Evolutionary conservation across 148 eudicot genomes (phyloP), one percentile per base, ranked within the genome.

Genomic region (Silene conica): DNA sequence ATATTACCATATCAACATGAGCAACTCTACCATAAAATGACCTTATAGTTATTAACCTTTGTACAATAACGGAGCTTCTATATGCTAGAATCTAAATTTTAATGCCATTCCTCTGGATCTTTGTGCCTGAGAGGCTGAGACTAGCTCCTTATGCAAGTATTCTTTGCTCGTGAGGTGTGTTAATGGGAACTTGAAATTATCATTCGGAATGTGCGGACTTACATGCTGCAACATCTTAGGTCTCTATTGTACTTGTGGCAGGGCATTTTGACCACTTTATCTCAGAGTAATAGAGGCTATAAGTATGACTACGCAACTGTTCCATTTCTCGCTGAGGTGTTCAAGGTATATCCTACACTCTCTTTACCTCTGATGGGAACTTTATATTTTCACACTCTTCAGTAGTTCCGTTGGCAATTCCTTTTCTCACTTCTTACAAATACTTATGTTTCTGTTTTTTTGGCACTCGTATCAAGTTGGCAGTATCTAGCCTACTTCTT

Each of bases 291-390:
- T 78, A 87, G 92, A 70, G 87, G 86, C 48, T 90, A 90, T 78
- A 90, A 85, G 69, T 90, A 88, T 85, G 96, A 90, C 74, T 90
- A 88, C 77, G 92, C 92, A 18, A 88, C 96, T 63, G 87, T 90
- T 80, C 92, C 96, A 23, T 90, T 88, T 80, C 96, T 90, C 31
- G 96, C 96, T 54, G 96, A 90, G 81, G 78, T 87, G 61, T 90
- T 87, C 78, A 90, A 90, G 96, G 96, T 88, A 74, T 52, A 72
- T 15, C 4, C 46, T 55, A 41, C 69, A 64, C 41, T 28, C 43
- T 52, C 77, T n/a, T 59, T 56, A 16, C 21, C 16, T 69, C n/a
- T 7, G 34, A 25, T 43, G 5, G 78, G 46, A 23, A 26, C 11
- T 58, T 18, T 55, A 13, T 23, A 20, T 22, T 68, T 71, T 73